A percentile compares a stretch with the other conserved stretches of the same genome.
Evolutionary conservation across 2,329 filamentous ascomycete species (phyloP).

Genomic region (Aureobasidium sp.): DNA sequence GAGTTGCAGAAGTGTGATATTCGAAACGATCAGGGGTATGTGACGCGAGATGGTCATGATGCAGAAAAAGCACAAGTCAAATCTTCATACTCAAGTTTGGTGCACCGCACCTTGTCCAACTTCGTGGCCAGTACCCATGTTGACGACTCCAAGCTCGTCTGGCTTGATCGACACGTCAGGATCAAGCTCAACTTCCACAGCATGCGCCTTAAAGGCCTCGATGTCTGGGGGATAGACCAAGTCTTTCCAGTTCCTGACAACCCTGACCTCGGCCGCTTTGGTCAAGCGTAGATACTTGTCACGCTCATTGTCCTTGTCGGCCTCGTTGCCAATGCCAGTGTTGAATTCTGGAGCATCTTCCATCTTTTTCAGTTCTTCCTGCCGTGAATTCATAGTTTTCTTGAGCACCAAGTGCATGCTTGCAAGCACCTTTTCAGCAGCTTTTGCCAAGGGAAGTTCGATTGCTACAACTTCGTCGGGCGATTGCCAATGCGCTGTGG

Average conservation of each 20-base stretch:
- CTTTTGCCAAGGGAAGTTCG: conserved; percentile 73
- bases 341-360: conserved; percentile 38
- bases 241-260: conserved; percentile 66
- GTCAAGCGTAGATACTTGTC: conserved; percentile 60
- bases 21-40: background rate
- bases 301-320: conserved; percentile 41
- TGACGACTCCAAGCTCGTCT: conserved; percentile 69
- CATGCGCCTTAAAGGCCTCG: conserved; percentile 49
- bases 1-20: background rate
- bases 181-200: conserved; percentile 13
- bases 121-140: conserved; percentile 59
- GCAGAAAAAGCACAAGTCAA: background rate
- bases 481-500: conserved; percentile 63
- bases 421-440: conserved; percentile 77
- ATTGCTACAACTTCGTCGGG: conserved; percentile 59
- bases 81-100: conserved; percentile 34
- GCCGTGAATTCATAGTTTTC: conserved; percentile 58
- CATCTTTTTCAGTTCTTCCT: conserved; percentile 49
- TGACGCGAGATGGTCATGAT: background rate
- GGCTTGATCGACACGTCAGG: conserved; percentile 40
- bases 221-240: conserved; percentile 61
- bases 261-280: conserved; percentile 79
- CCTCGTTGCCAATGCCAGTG: conserved; percentile 35
- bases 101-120: conserved; percentile 41
- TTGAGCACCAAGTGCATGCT: conserved; percentile 84